Evolutionary conservation across 2,329 filamentous ascomycete species (phyloP).

Genomic region (Ophiostoma himal-ulmi): DNA sequence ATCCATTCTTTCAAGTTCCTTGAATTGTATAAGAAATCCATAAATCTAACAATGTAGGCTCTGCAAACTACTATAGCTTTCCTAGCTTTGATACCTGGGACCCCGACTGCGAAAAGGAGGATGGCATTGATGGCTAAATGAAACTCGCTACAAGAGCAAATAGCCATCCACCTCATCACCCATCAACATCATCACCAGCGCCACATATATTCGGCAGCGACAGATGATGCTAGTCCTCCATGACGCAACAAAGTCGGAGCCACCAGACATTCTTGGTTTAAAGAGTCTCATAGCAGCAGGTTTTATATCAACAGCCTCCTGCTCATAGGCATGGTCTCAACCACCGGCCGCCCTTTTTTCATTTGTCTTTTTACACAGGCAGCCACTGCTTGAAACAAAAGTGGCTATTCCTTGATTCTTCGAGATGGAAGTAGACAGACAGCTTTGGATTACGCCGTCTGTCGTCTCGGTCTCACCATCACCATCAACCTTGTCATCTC

Average conservation of each 20-base stretch:
- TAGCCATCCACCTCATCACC: background rate
- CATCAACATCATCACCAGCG: background rate
- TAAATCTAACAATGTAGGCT: slow-evolving; percentile 28
- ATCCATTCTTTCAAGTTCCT: no score
- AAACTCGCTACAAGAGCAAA: background rate
- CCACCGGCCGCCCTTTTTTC: slow-evolving; percentile 1
- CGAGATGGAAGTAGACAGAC: background rate
- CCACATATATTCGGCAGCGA: slow-evolving; percentile 5
- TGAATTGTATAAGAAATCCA: background rate
- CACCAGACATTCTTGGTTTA: background rate
- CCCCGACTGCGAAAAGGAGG: slow-evolving; percentile 40
- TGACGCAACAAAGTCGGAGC: background rate
- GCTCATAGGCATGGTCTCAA: background rate
- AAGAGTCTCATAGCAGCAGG: background rate
- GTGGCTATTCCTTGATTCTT: background rate
- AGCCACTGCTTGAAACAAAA: background rate
- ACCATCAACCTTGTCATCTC: background rate
- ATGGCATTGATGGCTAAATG: slow-evolving; percentile 27
- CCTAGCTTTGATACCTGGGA: slow-evolving; percentile 67
- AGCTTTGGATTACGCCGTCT: background rate
- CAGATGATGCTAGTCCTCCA: background rate
- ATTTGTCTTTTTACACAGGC: background rate
- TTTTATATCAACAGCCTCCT: background rate
- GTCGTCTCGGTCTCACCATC: background rate
- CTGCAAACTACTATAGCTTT: slow-evolving; percentile 64